Evolutionary conservation across 176 grass and related monocot species (phyloP).

Genomic region (Poa pratensis): DNA sequence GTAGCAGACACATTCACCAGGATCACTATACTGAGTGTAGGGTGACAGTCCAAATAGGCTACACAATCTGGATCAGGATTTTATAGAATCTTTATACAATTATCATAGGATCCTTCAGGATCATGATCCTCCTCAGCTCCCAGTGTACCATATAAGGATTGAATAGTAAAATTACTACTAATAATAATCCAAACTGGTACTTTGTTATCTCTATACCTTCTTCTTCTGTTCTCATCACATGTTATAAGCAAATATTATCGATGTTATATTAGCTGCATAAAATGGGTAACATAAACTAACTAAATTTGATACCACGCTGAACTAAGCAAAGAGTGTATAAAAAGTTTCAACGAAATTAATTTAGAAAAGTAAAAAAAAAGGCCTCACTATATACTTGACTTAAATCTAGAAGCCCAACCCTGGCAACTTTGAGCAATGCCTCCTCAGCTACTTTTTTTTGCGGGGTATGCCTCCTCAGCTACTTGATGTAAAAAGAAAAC

Average conservation of each 20-base stretch:
- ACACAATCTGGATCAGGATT: constrained; percentile 8
- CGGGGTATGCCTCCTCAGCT: not conserved
- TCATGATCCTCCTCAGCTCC: not conserved
- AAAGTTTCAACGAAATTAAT: not conserved
- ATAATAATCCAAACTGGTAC: not conserved
- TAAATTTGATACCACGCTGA: not conserved
- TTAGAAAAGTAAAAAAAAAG: not conserved
- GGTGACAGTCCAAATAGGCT: not conserved
- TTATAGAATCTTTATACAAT: constrained; percentile 23
- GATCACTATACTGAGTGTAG: not conserved
- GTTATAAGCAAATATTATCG: not conserved
- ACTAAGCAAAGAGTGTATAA: not conserved
- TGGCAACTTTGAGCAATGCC: constrained; percentile 15
- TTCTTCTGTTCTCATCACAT: not conserved
- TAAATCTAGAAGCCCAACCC: not conserved
- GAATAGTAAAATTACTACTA: not conserved
- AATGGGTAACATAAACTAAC: not conserved
- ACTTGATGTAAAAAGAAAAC: not conserved
- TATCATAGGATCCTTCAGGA: not conserved
- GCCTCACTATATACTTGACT: not conserved
- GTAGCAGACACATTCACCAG: not conserved
- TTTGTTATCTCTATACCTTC: not conserved
- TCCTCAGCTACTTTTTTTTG: not conserved
- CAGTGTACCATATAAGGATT: not conserved
- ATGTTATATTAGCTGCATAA: not conserved